phyloP scores from a whole-genome alignment of 352 stramenopile genomes.

The Phytopythium ostracodes region DNA sequence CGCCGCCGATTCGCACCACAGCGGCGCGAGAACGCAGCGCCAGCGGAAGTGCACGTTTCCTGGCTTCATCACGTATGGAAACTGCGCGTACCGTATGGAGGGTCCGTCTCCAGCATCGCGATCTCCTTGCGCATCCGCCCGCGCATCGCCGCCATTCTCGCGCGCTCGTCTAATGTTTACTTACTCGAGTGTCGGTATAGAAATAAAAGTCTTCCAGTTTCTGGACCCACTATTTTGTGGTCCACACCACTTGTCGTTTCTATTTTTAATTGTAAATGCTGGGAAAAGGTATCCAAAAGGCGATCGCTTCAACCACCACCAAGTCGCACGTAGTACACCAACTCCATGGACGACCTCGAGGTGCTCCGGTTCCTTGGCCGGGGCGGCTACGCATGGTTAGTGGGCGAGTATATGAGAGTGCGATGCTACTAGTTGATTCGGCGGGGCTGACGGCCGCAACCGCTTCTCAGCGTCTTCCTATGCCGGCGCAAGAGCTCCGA shows the following conservation, averaged over 20 bases:
- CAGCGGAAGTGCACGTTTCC: not conserved
- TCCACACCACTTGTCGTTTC: not conserved
- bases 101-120: constrained; percentile 78
- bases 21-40: not conserved
- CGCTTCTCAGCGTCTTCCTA: constrained; percentile 35
- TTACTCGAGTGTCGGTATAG: no score
- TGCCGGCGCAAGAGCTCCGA: constrained; percentile 24
- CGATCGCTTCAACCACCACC: constrained; percentile 14
- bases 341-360: constrained; percentile 43
- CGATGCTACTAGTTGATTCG: not conserved
- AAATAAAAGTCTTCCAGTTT: no score
- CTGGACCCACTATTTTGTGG: no score
- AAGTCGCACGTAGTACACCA: no score
- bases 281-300: constrained; percentile 1
- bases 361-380: constrained; percentile 45
- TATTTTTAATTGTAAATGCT: not conserved
- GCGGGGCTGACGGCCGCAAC: constrained; percentile 1
- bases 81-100: constrained; percentile 48
- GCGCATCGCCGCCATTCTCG: constrained; percentile 63
- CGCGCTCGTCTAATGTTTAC: no score
- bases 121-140: constrained; percentile 81
- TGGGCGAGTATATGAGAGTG: not conserved
- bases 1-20: not conserved
- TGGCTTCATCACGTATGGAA: not conserved
- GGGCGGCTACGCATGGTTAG: constrained; percentile 63